Conservation (phyloP, 2,329 filamentous ascomycete species). For the Clonostachys byssicola region DNA sequence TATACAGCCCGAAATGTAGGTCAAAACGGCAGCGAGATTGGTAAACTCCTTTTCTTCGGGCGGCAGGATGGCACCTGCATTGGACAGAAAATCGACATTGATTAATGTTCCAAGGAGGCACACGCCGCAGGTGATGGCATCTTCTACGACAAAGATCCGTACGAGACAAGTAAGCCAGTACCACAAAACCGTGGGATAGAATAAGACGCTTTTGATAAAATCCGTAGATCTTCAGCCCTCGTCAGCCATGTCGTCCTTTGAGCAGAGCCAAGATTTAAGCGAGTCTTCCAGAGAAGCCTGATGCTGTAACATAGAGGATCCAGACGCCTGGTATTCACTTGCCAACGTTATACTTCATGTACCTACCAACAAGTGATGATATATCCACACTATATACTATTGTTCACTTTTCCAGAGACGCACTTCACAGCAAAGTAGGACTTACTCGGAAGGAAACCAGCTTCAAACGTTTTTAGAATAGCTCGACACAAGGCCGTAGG, state of each 20-base stretch:
- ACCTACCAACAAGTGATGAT: slow-evolving; percentile 66
- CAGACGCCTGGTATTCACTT: slow-evolving; percentile 38
- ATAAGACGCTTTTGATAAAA: too few species aligned
- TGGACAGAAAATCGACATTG: slow-evolving; percentile 13
- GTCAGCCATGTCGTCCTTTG: slow-evolving; percentile 31
- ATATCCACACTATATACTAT: slow-evolving; percentile 1
- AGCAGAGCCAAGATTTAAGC: slow-evolving; percentile 22
- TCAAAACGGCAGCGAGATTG: slow-evolving; percentile 10
- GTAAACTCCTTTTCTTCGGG: slow-evolving; percentile 4
- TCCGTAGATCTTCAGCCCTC: slow-evolving; percentile 34
- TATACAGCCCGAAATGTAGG: slow-evolving; percentile 8
- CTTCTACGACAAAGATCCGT: slow-evolving; percentile 33
- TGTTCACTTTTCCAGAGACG: too few species aligned
- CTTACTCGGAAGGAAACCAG: slow-evolving; percentile 3
- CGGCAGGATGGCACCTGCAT: slow-evolving; percentile 5
- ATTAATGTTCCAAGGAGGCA: slow-evolving; percentile 8
- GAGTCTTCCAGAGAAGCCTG: slow-evolving; percentile 14
- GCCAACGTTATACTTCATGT: slow-evolving; percentile 61
- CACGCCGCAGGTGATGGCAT: slow-evolving; percentile 4
- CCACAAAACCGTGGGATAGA: too few species aligned
- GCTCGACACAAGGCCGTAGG: slow-evolving; percentile 4
- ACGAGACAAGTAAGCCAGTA: background rate
- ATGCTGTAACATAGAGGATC: slow-evolving; percentile 14
- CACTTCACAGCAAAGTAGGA: too few species aligned
- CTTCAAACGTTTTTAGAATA: slow-evolving; percentile 10